These are phyloP conservation scores for Gossypium raimondii DNA, from an alignment of 345 rosid species.

Conservation along the genomic window DNA sequence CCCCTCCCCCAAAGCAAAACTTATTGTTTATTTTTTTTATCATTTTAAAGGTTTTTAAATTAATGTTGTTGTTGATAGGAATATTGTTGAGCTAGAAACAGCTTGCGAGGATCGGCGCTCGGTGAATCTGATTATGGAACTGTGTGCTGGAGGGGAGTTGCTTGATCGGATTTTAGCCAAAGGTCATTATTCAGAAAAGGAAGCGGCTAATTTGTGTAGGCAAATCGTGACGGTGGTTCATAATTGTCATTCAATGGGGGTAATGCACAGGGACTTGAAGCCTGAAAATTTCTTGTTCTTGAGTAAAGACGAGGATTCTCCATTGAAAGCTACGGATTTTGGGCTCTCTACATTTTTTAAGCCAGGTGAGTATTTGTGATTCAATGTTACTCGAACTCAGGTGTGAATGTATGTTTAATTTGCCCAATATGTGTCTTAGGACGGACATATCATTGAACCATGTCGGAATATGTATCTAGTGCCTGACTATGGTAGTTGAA, in stretches of 20 bases:
- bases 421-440: no score
- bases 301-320: constrained; percentile 64
- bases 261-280: constrained; percentile 91
- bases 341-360: constrained; percentile 87
- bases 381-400: background rate
- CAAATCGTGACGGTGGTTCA: constrained; percentile 93
- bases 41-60: background rate
- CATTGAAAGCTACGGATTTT: constrained; percentile 91
- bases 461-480: background rate
- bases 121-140: constrained; percentile 81
- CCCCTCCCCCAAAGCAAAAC: background rate
- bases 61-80: constrained; percentile 32
- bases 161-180: constrained; percentile 90
- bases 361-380: constrained; percentile 43
- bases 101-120: constrained; percentile 81
- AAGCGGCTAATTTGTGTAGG: constrained; percentile 73
- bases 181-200: constrained; percentile 90
- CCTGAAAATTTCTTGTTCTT: constrained; percentile 88
- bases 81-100: constrained; percentile 89
- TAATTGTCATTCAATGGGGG: constrained; percentile 92
- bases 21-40: background rate
- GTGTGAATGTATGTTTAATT: background rate
- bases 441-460: background rate
- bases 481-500: no score
- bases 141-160: constrained; percentile 92